Base-by-base conservation (phyloP, 169 alveolate species). In the Eimeria mitis region DNA sequence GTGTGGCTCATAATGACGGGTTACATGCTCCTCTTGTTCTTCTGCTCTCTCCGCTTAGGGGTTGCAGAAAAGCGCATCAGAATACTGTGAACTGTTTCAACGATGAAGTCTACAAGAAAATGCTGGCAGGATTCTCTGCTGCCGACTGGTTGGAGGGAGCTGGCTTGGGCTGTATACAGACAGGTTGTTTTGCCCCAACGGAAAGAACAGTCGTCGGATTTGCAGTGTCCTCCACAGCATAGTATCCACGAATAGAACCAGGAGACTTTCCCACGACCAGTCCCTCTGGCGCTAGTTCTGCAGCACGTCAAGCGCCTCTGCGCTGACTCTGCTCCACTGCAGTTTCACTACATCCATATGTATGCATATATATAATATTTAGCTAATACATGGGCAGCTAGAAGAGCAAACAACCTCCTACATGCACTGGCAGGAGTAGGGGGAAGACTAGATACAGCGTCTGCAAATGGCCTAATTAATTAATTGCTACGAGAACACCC, bases 1-100 rank as follows among this genome's bases (percentile, higher is more conserved):
- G 91, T 85, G 37, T 85, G 75, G 91, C 42, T 59, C 56, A 21
- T 85, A 2, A 56, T 85, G 91, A 85, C 91, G 63, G n/a, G 79
- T 9, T 85, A 85, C 37, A 85, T 85, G 91, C 37, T 56, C 37
- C 13, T 85, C 42, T 40, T 85, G 19, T 85, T 85, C 25, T 19
- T 85, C 79, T 56, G 75, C 47, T 78, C 79, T 11, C 91, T 61
- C 91, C 78, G 78, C 78, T n/a, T 85, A 14, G 91, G 91, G 1
- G 61, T 34, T 28, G 54, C 76, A 25, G 79, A 56, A 0, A 61
- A 40, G 91, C 91, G 91, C 42, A 85, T 85, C 42, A 59, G 70
- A 56, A 49, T 85, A 23, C 56, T 85, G 44, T 85, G 61, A 56
- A 61, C 25, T 13, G 2, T 79, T 81, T 19, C 40, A 56, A 21